These are phyloP conservation scores for Skeletonema potamos DNA, from an alignment of 108 stramenopile genomes.

Conservation along the genomic window DNA sequence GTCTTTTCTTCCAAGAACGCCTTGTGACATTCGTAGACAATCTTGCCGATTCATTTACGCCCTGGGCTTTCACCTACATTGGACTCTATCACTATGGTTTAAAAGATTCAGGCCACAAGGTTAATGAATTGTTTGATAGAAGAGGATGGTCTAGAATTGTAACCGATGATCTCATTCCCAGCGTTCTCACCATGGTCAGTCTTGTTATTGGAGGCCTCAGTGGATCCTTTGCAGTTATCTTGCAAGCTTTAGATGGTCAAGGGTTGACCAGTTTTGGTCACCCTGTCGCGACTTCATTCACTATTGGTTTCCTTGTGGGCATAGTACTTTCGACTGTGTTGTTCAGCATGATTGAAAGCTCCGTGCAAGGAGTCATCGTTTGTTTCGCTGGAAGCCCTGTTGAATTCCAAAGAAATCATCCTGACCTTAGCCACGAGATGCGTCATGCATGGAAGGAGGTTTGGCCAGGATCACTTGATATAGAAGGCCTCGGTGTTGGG, in stretches of 20 bases:
- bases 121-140: slow-evolving; percentile 75
- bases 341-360: slow-evolving; percentile 74
- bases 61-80: slow-evolving; percentile 86
- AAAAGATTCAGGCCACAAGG: slow-evolving; percentile 67
- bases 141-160: slow-evolving; percentile 89
- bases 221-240: slow-evolving; percentile 64
- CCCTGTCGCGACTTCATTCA: slow-evolving; percentile 57
- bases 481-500: slow-evolving; percentile 16
- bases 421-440: slow-evolving; percentile 79
- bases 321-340: slow-evolving; percentile 72
- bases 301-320: slow-evolving; percentile 71
- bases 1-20: slow-evolving; percentile 61
- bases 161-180: slow-evolving; percentile 82
- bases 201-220: slow-evolving; percentile 76
- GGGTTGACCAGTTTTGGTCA: slow-evolving; percentile 50
- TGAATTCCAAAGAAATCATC: slow-evolving; percentile 85
- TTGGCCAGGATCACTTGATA: slow-evolving; percentile 87
- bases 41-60: slow-evolving; percentile 67
- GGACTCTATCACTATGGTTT: slow-evolving; percentile 88
- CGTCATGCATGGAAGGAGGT: slow-evolving; percentile 80
- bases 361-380: slow-evolving; percentile 87
- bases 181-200: slow-evolving; percentile 72
- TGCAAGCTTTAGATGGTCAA: slow-evolving; percentile 56
- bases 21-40: slow-evolving; percentile 67
- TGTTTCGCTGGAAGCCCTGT: slow-evolving; percentile 88